Conservation (phyloP, 768 basidiomycete species). For the Calocera viscosa region DNA sequence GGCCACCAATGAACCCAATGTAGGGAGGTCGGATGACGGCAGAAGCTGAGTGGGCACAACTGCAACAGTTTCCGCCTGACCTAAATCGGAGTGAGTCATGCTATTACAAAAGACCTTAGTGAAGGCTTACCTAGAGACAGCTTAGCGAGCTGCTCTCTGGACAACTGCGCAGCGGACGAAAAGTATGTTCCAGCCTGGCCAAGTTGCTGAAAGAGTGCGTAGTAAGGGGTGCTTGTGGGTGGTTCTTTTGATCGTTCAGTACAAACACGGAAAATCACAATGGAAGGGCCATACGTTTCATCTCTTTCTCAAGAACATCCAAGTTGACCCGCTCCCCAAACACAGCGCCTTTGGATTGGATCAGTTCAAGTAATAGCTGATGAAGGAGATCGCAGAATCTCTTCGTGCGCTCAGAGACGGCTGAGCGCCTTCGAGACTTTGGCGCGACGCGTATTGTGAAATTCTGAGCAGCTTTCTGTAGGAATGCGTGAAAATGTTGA, state of each 20-base stretch:
- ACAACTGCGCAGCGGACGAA: not conserved
- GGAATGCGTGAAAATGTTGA: not conserved
- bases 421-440: not conserved
- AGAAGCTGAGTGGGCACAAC: not conserved
- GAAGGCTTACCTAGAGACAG: not conserved
- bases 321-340: not conserved
- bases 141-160: not conserved
- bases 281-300: not conserved
- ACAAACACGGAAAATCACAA: not conserved
- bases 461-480: not conserved
- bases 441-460: not conserved
- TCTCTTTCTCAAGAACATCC: not conserved
- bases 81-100: not conserved
- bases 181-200: not conserved
- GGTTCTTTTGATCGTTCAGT: not conserved
- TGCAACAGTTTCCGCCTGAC: not conserved
- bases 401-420: not conserved
- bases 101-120: not conserved
- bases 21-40: not conserved
- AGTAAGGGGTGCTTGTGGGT: not conserved
- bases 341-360: not conserved
- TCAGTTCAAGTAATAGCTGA: not conserved
- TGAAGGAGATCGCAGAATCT: not conserved
- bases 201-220: constrained; percentile 1
- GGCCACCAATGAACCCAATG: not conserved